These are phyloP conservation scores for Melastoma malabathricum DNA, from an alignment of 345 rosid species.

Conservation along the genomic window DNA sequence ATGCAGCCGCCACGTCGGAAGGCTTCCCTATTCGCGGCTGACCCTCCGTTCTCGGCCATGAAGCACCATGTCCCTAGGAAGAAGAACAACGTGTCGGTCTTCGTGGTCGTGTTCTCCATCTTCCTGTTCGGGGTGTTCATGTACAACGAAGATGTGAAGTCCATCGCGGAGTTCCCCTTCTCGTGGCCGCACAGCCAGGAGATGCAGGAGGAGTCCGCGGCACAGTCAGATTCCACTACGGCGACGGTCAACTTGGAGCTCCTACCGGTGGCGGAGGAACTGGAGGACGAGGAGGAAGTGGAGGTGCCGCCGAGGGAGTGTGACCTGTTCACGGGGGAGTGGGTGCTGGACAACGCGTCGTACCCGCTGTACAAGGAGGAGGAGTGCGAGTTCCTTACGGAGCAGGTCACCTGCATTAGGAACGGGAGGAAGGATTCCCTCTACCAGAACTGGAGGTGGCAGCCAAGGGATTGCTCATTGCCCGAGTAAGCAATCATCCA, in stretches of 20 bases:
- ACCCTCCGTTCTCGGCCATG: constrained; percentile 19
- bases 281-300: constrained; percentile 2
- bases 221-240: not conserved
- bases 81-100: constrained; percentile 51
- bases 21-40: constrained; percentile 14
- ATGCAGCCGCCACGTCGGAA: constrained; percentile 39
- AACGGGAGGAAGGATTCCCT: constrained; percentile 73
- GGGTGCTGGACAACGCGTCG: constrained; percentile 62
- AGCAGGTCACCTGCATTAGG: constrained; percentile 80
- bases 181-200: constrained; percentile 37
- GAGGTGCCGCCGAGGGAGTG: constrained; percentile 24
- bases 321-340: constrained; percentile 70
- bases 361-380: constrained; percentile 74
- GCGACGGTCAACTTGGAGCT: constrained; percentile 11
- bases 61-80: constrained; percentile 17
- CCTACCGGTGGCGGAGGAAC: constrained; percentile 1
- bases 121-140: constrained; percentile 56
- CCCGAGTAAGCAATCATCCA: constrained; percentile 38
- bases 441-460: constrained; percentile 94
- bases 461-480: constrained; percentile 69
- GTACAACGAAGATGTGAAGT: constrained; percentile 57
- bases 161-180: constrained; percentile 66
- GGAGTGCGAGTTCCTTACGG: constrained; percentile 70
- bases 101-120: constrained; percentile 27
- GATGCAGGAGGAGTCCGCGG: constrained; percentile 15